These are phyloP conservation scores for Metschnikowia bowlesiae DNA, from an alignment of 805 yeast species.

Conservation along the genomic window DNA sequence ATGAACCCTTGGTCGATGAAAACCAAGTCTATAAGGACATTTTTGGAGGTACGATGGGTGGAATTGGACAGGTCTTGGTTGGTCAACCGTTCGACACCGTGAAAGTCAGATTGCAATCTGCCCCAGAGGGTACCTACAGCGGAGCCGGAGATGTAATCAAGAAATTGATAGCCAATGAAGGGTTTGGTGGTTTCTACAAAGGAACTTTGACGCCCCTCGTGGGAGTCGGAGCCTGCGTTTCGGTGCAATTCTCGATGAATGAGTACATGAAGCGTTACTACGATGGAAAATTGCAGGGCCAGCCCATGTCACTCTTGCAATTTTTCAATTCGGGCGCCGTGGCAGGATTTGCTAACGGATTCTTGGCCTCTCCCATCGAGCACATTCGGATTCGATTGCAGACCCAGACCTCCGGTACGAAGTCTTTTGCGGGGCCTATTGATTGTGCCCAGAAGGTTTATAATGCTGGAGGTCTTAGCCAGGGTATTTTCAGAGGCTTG, in stretches of 20 bases:
- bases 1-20: constrained; percentile 36
- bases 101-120: constrained; percentile 87
- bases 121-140: constrained; percentile 67
- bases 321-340: constrained; percentile 80
- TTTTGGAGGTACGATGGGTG: constrained; percentile 91
- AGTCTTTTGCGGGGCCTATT: constrained; percentile 63
- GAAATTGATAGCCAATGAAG: constrained; percentile 50
- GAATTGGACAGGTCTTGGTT: constrained; percentile 88
- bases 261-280: constrained; percentile 88
- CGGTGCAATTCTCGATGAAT: constrained; percentile 92
- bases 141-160: constrained; percentile 77
- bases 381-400: constrained; percentile 92
- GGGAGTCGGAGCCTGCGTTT: constrained; percentile 91
- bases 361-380: constrained; percentile 90
- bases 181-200: constrained; percentile 39
- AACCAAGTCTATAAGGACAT: constrained; percentile 66
- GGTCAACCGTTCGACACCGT: constrained; percentile 98
- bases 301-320: constrained; percentile 53
- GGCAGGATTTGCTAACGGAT: constrained; percentile 90
- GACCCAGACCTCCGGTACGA: constrained; percentile 64
- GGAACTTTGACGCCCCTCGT: constrained; percentile 45
- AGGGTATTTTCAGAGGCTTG: constrained; percentile 74
- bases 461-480: constrained; percentile 45
- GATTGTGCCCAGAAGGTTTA: constrained; percentile 63
- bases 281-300: constrained; percentile 40